Conservation (phyloP, 2,329 filamentous ascomycete species). For the Huntiella decipiens region DNA sequence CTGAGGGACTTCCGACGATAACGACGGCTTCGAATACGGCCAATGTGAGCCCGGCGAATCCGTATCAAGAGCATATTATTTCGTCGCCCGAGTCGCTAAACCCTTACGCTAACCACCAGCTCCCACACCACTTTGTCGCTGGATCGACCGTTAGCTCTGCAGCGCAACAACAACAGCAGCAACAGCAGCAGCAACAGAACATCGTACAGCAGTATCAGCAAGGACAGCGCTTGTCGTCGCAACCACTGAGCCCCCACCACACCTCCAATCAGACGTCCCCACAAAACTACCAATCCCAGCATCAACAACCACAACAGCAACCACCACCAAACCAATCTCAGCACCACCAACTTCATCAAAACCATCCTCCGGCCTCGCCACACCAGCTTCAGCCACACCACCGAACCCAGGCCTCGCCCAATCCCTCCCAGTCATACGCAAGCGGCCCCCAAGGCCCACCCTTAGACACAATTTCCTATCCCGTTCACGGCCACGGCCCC, state of each 20-base stretch:
- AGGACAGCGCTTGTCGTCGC: constrained; percentile 14
- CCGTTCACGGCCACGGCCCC: background rate
- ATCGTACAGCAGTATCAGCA: constrained; percentile 12
- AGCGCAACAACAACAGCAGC: background rate
- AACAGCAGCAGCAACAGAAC: background rate
- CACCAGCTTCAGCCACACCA: background rate
- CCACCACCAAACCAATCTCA: background rate
- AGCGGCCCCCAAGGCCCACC: constrained; percentile 22
- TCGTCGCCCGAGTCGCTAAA: too few relatives aligned
- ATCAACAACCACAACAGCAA: background rate
- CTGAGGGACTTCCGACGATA: too few relatives aligned
- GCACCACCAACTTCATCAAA: background rate
- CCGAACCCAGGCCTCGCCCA: constrained; percentile 22
- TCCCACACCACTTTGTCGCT: background rate
- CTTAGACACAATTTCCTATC: constrained; percentile 1
- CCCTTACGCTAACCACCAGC: too few relatives aligned
- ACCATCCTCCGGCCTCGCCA: background rate
- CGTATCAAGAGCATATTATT: too few relatives aligned
- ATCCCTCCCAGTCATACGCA: too few relatives aligned
- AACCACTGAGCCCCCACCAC: too few relatives aligned
- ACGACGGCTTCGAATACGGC: too few relatives aligned
- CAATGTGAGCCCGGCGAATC: too few relatives aligned
- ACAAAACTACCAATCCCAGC: background rate
- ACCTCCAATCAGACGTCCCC: too few relatives aligned
- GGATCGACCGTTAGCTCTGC: background rate